These are phyloP conservation scores for Capronia americana DNA, from an alignment of 2,329 filamentous ascomycete species.

Conservation along the genomic window DNA sequence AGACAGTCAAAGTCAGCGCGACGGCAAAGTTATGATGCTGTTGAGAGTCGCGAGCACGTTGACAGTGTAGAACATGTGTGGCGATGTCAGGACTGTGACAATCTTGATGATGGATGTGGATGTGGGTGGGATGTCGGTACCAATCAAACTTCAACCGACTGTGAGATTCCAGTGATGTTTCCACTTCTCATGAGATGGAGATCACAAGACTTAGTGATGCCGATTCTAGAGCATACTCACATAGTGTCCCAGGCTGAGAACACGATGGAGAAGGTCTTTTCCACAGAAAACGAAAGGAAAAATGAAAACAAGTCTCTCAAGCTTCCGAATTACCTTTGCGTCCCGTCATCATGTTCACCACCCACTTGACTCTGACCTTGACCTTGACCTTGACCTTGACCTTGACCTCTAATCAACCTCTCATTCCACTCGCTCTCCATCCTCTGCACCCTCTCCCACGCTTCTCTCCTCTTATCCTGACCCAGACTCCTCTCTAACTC, in stretches of 20 bases:
- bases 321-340: neutral
- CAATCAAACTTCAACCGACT: neutral
- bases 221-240: neutral
- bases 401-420: slow-evolving; percentile 9
- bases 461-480: neutral
- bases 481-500: neutral
- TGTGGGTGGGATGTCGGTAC: neutral
- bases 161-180: neutral
- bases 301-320: neutral
- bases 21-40: neutral
- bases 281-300: neutral
- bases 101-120: neutral
- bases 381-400: neutral
- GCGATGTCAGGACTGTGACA: neutral
- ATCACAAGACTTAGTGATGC: neutral
- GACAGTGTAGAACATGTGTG: neutral
- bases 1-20: neutral
- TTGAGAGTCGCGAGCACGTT: neutral
- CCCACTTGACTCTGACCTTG: neutral
- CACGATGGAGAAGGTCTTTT: neutral
- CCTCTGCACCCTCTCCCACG: slow-evolving; percentile 11
- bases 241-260: neutral
- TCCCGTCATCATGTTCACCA: neutral
- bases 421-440: slow-evolving; percentile 21
- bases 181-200: neutral